phyloP scores from a whole-genome alignment of 768 basidiomycete species.

The Phanerochaete carnosa region DNA sequence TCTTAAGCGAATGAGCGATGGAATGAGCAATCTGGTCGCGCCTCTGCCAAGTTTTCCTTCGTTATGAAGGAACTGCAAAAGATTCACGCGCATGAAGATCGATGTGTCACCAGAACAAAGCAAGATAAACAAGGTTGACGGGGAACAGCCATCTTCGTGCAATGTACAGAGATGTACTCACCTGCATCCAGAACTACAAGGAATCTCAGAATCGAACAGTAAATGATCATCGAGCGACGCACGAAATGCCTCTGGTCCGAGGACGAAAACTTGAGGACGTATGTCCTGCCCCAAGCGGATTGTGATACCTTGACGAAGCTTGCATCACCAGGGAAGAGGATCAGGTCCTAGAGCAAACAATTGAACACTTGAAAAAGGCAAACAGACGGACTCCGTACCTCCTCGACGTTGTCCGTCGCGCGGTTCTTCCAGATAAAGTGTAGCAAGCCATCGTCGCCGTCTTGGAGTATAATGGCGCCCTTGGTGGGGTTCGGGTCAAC shows the following conservation, averaged over 20 bases:
- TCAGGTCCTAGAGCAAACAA: slow-evolving; percentile 59
- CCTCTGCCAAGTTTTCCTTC: too few relatives aligned
- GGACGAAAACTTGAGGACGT: slow-evolving; percentile 89
- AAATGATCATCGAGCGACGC: slow-evolving; percentile 25
- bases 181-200: slow-evolving; percentile 85
- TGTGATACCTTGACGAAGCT: slow-evolving; percentile 73
- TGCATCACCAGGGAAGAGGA: slow-evolving; percentile 86
- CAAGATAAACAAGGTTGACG: neutral
- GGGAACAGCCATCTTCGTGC: neutral
- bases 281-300: slow-evolving; percentile 64
- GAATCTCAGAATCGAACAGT: neutral
- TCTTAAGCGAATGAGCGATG: too few relatives aligned
- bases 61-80: too few relatives aligned
- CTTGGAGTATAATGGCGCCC: slow-evolving; percentile 67
- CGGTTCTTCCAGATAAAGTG: slow-evolving; percentile 83
- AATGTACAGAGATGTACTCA: slow-evolving; percentile 21
- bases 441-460: slow-evolving; percentile 64
- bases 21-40: too few relatives aligned
- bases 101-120: neutral
- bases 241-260: slow-evolving; percentile 91
- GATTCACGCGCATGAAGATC: neutral
- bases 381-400: slow-evolving; percentile 38
- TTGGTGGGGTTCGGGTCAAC: slow-evolving; percentile 69
- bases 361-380: neutral
- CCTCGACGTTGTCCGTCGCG: slow-evolving; percentile 53